phyloP scores from a whole-genome alignment of 2,329 filamentous ascomycete species.

The Monosporascus sp. region DNA sequence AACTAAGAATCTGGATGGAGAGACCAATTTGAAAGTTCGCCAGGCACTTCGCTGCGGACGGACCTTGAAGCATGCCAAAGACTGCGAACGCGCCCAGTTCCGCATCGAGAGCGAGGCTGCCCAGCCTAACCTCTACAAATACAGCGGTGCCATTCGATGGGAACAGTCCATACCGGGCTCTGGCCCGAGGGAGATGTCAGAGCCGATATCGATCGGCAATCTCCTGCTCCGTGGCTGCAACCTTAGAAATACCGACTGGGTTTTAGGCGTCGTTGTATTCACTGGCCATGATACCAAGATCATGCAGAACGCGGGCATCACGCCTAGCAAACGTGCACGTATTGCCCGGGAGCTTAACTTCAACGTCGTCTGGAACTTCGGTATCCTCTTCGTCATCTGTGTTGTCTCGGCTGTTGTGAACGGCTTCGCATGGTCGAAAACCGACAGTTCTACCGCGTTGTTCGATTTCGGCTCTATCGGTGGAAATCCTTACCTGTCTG shows the following conservation, averaged over 20 bases:
- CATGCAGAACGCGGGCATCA: constrained; percentile 97
- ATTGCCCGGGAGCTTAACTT: constrained; percentile 93
- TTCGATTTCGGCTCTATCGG: constrained; percentile 88
- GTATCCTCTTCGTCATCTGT: constrained; percentile 85
- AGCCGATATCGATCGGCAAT: constrained; percentile 94
- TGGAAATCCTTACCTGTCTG: constrained; percentile 67
- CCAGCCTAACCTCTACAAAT: constrained; percentile 91
- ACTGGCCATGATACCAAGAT: constrained; percentile 97
- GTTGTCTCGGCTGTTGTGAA: constrained; percentile 79
- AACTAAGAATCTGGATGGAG: constrained; percentile 95
- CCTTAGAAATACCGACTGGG: constrained; percentile 92
- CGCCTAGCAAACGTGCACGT: constrained; percentile 85
- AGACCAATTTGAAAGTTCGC: constrained; percentile 95
- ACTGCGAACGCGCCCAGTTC: constrained; percentile 89
- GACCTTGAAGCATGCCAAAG: constrained; percentile 77
- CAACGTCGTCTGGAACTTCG: constrained; percentile 96
- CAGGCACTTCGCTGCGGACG: constrained; percentile 84
- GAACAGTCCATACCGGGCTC: constrained; percentile 62
- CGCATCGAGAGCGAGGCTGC: constrained; percentile 83
- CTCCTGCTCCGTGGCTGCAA: constrained; percentile 89
- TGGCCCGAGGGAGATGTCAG: constrained; percentile 72
- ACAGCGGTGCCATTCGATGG: constrained; percentile 88
- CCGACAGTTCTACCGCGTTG: constrained; percentile 67
- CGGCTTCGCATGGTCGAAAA: constrained; percentile 73
- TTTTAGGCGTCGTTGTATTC: constrained; percentile 86